Evolutionary conservation across 177 flowering plant species (phyloP).

Genomic region (Vitis hybrid): DNA sequence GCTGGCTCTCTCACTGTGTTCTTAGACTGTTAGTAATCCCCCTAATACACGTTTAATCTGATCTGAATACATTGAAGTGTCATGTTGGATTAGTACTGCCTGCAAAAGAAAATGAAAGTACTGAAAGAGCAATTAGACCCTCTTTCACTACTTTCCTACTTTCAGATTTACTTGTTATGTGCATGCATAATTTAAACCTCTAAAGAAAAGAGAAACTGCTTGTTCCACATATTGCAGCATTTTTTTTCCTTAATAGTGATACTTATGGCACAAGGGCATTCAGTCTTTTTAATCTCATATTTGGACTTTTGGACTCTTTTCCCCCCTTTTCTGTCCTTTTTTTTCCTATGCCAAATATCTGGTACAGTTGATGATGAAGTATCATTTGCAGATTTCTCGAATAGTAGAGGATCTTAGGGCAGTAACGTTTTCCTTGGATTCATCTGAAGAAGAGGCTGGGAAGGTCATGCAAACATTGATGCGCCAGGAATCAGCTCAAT

Average conservation of each 20-base stretch:
- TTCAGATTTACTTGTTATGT: not conserved
- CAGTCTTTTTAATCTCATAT: too few species aligned
- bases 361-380: slow-evolving; percentile 8
- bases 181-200: not conserved
- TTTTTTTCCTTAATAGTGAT: not conserved
- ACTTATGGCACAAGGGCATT: not conserved
- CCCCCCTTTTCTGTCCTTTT: not conserved
- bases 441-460: slow-evolving; percentile 75
- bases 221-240: not conserved
- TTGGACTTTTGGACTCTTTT: too few species aligned
- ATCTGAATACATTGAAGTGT: not conserved
- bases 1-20: not conserved
- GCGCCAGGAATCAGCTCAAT: slow-evolving; percentile 25
- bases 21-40: not conserved
- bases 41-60: not conserved
- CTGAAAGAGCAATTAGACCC: not conserved
- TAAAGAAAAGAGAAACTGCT: not conserved
- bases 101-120: not conserved
- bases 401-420: slow-evolving; percentile 52
- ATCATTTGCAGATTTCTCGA: slow-evolving; percentile 55
- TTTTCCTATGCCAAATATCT: slow-evolving; percentile 24
- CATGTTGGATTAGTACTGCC: not conserved
- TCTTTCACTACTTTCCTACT: not conserved
- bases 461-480: slow-evolving; percentile 51
- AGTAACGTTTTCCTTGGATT: slow-evolving; percentile 47